phyloP scores from a whole-genome alignment of 1,139 yeast species.

The Schwanniomyces etchellsii region DNA sequence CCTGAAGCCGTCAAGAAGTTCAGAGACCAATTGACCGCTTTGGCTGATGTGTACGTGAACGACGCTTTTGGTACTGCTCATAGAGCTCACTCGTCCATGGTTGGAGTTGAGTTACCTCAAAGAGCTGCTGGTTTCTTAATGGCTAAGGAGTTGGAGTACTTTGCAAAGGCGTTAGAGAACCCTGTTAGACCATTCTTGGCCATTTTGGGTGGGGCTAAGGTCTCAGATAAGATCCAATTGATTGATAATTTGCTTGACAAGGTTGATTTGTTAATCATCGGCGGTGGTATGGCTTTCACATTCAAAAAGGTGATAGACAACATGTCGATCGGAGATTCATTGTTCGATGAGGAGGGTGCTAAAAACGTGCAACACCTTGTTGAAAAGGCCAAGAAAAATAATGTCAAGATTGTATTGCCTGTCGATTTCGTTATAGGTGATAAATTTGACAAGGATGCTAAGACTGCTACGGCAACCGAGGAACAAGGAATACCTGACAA shows the following conservation, averaged over 20 bases:
- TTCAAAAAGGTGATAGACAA: slow-evolving; percentile 87
- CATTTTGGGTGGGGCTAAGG: slow-evolving; percentile 98
- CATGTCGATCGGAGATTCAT: slow-evolving; percentile 82
- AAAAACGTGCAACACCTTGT: slow-evolving; percentile 84
- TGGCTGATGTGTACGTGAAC: slow-evolving; percentile 93
- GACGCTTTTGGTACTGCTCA: slow-evolving; percentile 99
- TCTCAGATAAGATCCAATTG: slow-evolving; percentile 94
- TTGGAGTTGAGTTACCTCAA: slow-evolving; percentile 87
- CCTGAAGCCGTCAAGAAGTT: slow-evolving; percentile 75
- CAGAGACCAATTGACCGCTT: slow-evolving; percentile 79
- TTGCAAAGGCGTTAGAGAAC: slow-evolving; percentile 95
- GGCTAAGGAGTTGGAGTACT: slow-evolving; percentile 93
- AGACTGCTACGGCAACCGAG: slow-evolving; percentile 73
- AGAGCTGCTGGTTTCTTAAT: slow-evolving; percentile 96
- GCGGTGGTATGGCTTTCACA: slow-evolving; percentile 99
- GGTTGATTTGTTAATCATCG: slow-evolving; percentile 86
- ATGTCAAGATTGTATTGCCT: slow-evolving; percentile 87
- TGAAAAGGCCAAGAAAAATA: slow-evolving; percentile 91
- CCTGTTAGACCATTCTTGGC: slow-evolving; percentile 97
- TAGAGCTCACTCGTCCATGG: slow-evolving; percentile 99
- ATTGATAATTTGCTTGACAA: slow-evolving; percentile 94
- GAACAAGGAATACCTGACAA: slow-evolving; percentile 86
- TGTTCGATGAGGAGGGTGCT: slow-evolving; percentile 89
- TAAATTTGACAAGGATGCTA: slow-evolving; percentile 86
- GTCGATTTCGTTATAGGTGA: slow-evolving; percentile 93